Conservation (phyloP, 495 filamentous ascomycete genomes). For the Amniculicola lignicola region DNA sequence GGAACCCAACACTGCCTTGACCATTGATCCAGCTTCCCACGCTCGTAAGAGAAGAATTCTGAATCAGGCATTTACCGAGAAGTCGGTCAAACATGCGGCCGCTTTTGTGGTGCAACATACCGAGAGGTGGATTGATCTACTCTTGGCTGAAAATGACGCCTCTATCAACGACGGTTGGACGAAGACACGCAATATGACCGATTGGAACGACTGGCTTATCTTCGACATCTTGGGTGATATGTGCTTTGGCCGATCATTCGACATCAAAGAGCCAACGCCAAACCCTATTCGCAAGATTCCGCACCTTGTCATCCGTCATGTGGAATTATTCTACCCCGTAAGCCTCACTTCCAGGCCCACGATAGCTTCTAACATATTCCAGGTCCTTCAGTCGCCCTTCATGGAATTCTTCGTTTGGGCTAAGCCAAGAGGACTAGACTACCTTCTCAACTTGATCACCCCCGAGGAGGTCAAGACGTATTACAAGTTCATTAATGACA, state of each 20-base stretch:
- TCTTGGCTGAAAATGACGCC: neutral
- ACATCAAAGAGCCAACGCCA: conserved; percentile 22
- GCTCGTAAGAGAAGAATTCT: conserved; percentile 36
- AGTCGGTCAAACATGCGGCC: conserved; percentile 23
- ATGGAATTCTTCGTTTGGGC: neutral
- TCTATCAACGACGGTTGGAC: conserved; percentile 9
- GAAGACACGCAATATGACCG: conserved; percentile 48
- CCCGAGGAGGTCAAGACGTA: conserved; percentile 2
- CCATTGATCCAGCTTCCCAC: conserved; percentile 32
- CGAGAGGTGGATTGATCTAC: conserved; percentile 38
- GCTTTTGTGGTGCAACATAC: conserved; percentile 33
- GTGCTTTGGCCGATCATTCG: conserved; percentile 64
- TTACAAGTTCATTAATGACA: conserved; percentile 2
- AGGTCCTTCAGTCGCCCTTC: neutral
- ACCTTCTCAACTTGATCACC: neutral
- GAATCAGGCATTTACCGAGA: conserved; percentile 36
- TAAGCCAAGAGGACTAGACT: neutral
- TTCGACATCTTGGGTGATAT: conserved; percentile 73
- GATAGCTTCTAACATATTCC: too few relatives aligned
- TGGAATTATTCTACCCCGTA: conserved; percentile 16
- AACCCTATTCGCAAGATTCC: conserved; percentile 28
- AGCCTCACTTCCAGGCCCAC: too few relatives aligned
- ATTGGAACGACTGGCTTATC: conserved; percentile 61
- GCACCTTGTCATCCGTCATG: conserved; percentile 24
- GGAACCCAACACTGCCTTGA: conserved; percentile 3